These are phyloP conservation scores for Emericellopsis atlantica DNA, from an alignment of 2,329 filamentous ascomycete genomes.

Conservation along the genomic window DNA sequence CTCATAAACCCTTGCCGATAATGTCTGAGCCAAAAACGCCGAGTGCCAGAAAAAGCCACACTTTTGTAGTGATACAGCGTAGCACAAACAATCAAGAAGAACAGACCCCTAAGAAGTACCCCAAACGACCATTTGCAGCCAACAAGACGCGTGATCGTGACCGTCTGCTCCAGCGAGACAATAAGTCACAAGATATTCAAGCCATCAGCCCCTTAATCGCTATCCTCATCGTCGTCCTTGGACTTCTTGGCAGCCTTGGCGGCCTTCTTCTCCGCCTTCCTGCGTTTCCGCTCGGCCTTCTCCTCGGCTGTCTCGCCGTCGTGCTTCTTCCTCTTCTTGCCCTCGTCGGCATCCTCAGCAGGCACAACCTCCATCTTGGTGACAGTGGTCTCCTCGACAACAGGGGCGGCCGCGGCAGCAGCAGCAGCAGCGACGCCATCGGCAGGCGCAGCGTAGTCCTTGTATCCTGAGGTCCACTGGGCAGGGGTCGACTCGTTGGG, in stretches of 20 bases:
- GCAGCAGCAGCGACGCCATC: constrained; percentile 29
- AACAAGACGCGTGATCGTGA: neutral
- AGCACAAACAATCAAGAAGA: neutral
- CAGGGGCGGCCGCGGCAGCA: constrained; percentile 25
- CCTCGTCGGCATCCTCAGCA: constrained; percentile 40
- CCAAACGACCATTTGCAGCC: neutral
- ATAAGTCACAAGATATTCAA: neutral
- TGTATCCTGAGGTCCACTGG: constrained; percentile 88
- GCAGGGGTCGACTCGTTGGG: constrained; percentile 86
- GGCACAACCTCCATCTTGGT: constrained; percentile 16
- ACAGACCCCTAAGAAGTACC: neutral
- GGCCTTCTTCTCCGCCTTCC: constrained; percentile 48
- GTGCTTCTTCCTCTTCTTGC: constrained; percentile 68
- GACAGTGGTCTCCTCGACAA: constrained; percentile 17
- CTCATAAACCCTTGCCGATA: neutral
- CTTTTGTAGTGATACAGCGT: constrained; percentile 4
- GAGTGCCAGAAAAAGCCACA: constrained; percentile 1
- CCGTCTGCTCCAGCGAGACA: neutral
- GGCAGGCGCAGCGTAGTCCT: constrained; percentile 62
- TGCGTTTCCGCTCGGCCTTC: constrained; percentile 47
- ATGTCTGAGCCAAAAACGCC: constrained; percentile 3
- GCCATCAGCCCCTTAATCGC: constrained; percentile 24
- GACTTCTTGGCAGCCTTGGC: constrained; percentile 43
- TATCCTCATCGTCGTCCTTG: constrained; percentile 38
- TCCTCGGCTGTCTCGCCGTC: constrained; percentile 63